Evolutionary conservation across 768 basidiomycete species (phyloP).

Genomic region (Jaapia argillacea): DNA sequence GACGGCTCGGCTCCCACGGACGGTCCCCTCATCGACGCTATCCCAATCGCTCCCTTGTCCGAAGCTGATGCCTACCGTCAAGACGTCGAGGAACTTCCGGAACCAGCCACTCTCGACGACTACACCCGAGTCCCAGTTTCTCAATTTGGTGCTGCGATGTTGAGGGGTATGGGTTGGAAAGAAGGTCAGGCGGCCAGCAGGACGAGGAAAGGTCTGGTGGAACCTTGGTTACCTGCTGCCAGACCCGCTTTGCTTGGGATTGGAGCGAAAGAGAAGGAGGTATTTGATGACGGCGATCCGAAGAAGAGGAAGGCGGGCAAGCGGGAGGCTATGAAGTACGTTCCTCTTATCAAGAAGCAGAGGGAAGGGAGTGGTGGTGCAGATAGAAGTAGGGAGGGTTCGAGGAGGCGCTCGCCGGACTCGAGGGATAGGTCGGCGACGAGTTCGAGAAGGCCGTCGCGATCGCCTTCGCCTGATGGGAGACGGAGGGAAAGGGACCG

Average conservation of each 20-base stretch:
- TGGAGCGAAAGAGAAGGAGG: slow-evolving; percentile 83
- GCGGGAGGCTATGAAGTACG: slow-evolving; percentile 65
- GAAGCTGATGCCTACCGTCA: slow-evolving; percentile 81
- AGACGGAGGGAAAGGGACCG: slow-evolving; percentile 14
- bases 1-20: slow-evolving; percentile 27
- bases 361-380: slow-evolving; percentile 8
- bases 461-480: slow-evolving; percentile 33
- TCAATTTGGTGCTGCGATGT: slow-evolving; percentile 86
- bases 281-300: slow-evolving; percentile 57
- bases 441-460: slow-evolving; percentile 38
- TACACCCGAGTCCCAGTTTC: slow-evolving; percentile 88
- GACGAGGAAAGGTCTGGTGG: slow-evolving; percentile 44
- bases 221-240: slow-evolving; percentile 75
- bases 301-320: slow-evolving; percentile 34
- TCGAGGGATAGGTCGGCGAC: slow-evolving; percentile 24
- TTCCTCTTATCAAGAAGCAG: slow-evolving; percentile 74
- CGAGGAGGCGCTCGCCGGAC: slow-evolving; percentile 29
- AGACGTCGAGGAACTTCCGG: slow-evolving; percentile 76
- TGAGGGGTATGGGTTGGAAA: slow-evolving; percentile 97
- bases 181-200: slow-evolving; percentile 65
- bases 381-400: slow-evolving; percentile 9
- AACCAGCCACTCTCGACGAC: slow-evolving; percentile 67
- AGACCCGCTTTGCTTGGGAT: slow-evolving; percentile 87
- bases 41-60: slow-evolving; percentile 43
- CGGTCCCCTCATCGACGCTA: slow-evolving; percentile 42